These are phyloP conservation scores for Berkeleyomyces rouxiae DNA, from an alignment of 2,329 filamentous ascomycete species.

Conservation along the genomic window DNA sequence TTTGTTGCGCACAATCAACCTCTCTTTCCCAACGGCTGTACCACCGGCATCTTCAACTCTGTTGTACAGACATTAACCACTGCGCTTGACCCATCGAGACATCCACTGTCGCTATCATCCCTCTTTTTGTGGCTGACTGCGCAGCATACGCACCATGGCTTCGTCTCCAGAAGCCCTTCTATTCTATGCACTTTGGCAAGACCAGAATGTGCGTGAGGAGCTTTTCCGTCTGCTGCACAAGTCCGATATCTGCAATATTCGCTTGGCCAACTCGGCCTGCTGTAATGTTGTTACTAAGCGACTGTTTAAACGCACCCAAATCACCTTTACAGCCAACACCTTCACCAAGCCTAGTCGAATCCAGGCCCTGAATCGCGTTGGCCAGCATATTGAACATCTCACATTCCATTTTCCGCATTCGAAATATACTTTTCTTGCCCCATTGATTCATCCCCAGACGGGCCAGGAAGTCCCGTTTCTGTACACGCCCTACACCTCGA, in stretches of 20 bases:
- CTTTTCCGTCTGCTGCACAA: constrained; percentile 34
- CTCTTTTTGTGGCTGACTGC: constrained; percentile 11
- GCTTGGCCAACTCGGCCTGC: constrained; percentile 52
- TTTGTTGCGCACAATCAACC: constrained; percentile 1
- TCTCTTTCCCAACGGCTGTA: not conserved
- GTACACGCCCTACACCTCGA: constrained; percentile 60
- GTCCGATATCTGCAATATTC: constrained; percentile 40
- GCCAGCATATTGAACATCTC: constrained; percentile 60
- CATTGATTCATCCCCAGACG: constrained; percentile 61
- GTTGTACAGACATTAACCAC: not conserved
- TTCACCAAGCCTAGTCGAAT: constrained; percentile 61
- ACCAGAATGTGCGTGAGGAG: constrained; percentile 31
- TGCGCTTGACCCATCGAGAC: not conserved
- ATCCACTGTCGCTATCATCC: constrained; percentile 5
- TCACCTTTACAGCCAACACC: constrained; percentile 56
- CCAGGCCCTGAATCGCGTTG: constrained; percentile 59
- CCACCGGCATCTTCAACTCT: not conserved
- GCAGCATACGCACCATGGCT: constrained; percentile 7
- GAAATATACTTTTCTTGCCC: constrained; percentile 64
- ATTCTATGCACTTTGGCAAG: constrained; percentile 40
- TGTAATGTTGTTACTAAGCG: constrained; percentile 51
- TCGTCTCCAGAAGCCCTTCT: constrained; percentile 21
- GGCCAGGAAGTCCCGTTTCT: constrained; percentile 66
- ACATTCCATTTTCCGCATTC: constrained; percentile 65
- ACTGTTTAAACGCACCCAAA: constrained; percentile 50